Conservation (phyloP, 495 filamentous ascomycete species). For the Usnea hakonensis region DNA sequence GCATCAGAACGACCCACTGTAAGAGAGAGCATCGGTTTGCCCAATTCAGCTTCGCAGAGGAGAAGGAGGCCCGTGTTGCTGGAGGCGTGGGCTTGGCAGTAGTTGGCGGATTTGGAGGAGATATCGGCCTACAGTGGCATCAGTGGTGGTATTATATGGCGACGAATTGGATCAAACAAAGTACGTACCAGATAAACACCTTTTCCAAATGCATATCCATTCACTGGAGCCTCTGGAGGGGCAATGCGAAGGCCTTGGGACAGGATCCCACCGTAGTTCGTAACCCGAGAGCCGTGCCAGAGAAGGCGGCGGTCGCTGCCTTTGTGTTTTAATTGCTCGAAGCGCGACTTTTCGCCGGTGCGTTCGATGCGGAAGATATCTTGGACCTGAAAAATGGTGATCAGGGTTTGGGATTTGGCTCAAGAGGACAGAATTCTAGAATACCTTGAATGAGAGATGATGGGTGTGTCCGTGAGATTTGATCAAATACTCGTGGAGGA, state of each 20-base stretch:
- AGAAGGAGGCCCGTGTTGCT: conserved; percentile 58
- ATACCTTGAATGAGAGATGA: conserved; percentile 38
- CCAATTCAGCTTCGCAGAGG: conserved; percentile 67
- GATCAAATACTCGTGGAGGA: conserved; percentile 55
- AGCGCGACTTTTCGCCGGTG: conserved; percentile 58
- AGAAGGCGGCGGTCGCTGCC: conserved; percentile 60
- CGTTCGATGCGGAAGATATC: conserved; percentile 76
- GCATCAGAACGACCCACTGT: conserved; percentile 34
- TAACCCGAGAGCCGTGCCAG: conserved; percentile 67
- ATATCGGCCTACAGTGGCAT: conserved; percentile 83
- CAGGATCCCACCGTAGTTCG: conserved; percentile 77
- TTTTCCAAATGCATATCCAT: conserved; percentile 77
- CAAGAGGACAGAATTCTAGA: conserved; percentile 6
- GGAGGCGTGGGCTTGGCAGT: conserved; percentile 53
- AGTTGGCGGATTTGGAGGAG: conserved; percentile 68
- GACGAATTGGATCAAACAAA: not conserved
- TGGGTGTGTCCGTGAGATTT: conserved; percentile 58
- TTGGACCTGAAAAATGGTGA: conserved; percentile 35
- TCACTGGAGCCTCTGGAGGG: conserved; percentile 70
- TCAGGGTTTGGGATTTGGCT: not conserved
- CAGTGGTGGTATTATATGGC: not conserved
- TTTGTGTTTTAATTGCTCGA: conserved; percentile 38
- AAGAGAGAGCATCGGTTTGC: conserved; percentile 51
- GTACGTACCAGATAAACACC: conserved; percentile 2
- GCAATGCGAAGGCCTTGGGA: conserved; percentile 81